Base-by-base conservation (phyloP, 768 basidiomycete species). In the Amanita jacksonii region DNA sequence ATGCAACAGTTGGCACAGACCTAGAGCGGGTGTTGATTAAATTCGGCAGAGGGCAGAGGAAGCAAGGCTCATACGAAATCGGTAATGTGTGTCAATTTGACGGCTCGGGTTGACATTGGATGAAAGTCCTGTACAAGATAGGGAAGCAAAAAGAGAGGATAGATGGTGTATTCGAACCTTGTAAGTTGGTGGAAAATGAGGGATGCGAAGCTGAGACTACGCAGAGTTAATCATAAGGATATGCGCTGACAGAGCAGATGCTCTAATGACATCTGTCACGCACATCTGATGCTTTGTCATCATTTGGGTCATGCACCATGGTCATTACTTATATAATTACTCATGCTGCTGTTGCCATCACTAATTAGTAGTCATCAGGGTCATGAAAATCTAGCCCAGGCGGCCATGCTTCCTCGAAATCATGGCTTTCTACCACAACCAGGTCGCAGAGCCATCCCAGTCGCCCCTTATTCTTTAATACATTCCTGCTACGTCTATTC, bases 1-100 rank as follows among this genome's bases (percentile, higher is more conserved):
- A 76, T 62, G 51, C 66, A 74, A 57, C 75, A 77, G 54, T 72
- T 74, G 25, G 67, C 62, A 52, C 74, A 76, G 40, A 65, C 62
- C 74, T 76, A 50, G 23, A n/a, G 25, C 41, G 41, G 52, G 30
- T 20, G 41, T 20, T 38, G 43, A 38, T 34, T 15, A 36, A 40
- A 20, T 25, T 25, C 19, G 30, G 41, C 51, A 36, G 50, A 38
- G 25, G 37, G n/a, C n/a, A n/a, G n/a, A n/a, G n/a, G n/a, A n/a
- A 25, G 9, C 39, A 39, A 28, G 30, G 12, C 40, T 55, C 67
- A 46, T 49, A 73, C 73, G 41, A 74, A 68, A 57, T 74, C 73
- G 47, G 67, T 72, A 44, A 74, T 63, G 35, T 73, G 60, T 33
- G 67, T 69, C 48, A 74, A 54, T 54, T 66, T 71, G 50, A 74